A percentile compares a stretch with the other conserved stretches of the same genome.
Evolutionary conservation across 2,329 filamentous ascomycete species (phyloP).

Genomic region (Fusarium verticillioides): DNA sequence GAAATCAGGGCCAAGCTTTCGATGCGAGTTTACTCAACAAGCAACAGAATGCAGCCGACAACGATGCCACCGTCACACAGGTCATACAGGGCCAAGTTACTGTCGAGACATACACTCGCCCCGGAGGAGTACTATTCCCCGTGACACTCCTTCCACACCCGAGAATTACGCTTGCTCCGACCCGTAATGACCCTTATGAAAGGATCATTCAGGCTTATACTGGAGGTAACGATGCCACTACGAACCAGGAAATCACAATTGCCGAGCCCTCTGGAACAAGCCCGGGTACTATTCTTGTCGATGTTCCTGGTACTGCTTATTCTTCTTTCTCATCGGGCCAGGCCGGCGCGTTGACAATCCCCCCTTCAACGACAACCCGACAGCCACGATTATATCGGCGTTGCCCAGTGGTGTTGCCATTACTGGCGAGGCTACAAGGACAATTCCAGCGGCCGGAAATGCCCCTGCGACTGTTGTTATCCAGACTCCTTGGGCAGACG

Average conservation of each 20-base stretch:
- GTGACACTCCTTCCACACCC: slow-evolving; percentile 28
- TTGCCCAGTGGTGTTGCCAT: slow-evolving; percentile 21
- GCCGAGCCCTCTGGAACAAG: slow-evolving; percentile 29
- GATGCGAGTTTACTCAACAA: slow-evolving; percentile 18
- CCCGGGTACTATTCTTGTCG: slow-evolving; percentile 28
- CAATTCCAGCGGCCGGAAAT: slow-evolving; percentile 25
- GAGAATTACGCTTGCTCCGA: slow-evolving; percentile 29
- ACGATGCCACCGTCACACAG: slow-evolving; percentile 13
- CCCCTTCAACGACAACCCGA: slow-evolving; percentile 29
- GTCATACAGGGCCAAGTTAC: not conserved
- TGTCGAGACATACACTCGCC: slow-evolving; percentile 17
- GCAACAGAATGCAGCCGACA: not conserved
- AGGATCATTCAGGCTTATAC: slow-evolving; percentile 35
- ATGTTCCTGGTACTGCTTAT: slow-evolving; percentile 29
- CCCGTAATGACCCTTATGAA: slow-evolving; percentile 25
- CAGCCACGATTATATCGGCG: slow-evolving; percentile 28
- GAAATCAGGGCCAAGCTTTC: slow-evolving; percentile 15
- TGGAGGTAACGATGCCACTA: slow-evolving; percentile 22
- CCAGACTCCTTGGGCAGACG: slow-evolving; percentile 32
- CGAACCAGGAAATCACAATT: slow-evolving; percentile 31
- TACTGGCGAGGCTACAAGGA: slow-evolving; percentile 19
- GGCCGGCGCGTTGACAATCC: slow-evolving; percentile 28
- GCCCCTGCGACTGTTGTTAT: slow-evolving; percentile 32
- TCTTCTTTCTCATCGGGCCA: slow-evolving; percentile 30
- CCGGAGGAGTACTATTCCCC: slow-evolving; percentile 17